Evolutionary conservation across 352 stramenopile species (phyloP).

Genomic region (Phytopythium mirpurense): DNA sequence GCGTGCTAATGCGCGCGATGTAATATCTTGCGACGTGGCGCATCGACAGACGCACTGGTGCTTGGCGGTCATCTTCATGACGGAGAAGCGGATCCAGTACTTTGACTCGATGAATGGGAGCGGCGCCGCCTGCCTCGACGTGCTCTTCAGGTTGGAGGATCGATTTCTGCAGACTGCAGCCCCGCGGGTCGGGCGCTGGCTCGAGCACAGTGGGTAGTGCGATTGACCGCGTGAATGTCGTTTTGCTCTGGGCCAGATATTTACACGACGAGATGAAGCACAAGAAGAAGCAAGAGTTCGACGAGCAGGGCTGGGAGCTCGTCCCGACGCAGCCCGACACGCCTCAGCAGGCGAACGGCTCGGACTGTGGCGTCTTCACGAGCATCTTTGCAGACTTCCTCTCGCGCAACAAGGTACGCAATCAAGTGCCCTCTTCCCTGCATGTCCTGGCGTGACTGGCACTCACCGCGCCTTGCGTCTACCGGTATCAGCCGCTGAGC

Average conservation of each 20-base stretch:
- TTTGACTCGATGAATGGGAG: constrained; percentile 81
- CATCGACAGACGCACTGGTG: constrained; percentile 75
- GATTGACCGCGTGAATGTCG: no score
- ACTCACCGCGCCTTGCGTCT: not conserved
- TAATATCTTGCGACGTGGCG: not conserved
- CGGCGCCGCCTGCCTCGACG: constrained; percentile 62
- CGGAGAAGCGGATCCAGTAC: constrained; percentile 87
- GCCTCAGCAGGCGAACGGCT: constrained; percentile 77
- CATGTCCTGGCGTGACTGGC: no score
- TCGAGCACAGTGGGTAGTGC: no score
- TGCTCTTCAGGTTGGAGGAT: constrained; percentile 43
- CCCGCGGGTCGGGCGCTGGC: no score
- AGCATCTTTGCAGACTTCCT: constrained; percentile 85
- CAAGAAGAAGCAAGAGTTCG: constrained; percentile 76
- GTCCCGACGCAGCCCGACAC: constrained; percentile 52
- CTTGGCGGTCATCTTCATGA: constrained; percentile 83
- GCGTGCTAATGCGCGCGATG: not conserved
- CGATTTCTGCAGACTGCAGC: no score
- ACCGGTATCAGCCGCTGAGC: constrained; percentile 52
- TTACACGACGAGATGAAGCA: constrained; percentile 79
- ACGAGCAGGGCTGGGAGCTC: constrained; percentile 57
- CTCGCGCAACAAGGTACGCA: constrained; percentile 51
- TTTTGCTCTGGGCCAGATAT: constrained; percentile 44
- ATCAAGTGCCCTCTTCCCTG: no score
- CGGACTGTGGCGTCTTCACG: constrained; percentile 82